Evolutionary conservation across 805 yeast species (phyloP), one percentile per base, ranked within the genome.

Genomic region (Candida nitratophila): DNA sequence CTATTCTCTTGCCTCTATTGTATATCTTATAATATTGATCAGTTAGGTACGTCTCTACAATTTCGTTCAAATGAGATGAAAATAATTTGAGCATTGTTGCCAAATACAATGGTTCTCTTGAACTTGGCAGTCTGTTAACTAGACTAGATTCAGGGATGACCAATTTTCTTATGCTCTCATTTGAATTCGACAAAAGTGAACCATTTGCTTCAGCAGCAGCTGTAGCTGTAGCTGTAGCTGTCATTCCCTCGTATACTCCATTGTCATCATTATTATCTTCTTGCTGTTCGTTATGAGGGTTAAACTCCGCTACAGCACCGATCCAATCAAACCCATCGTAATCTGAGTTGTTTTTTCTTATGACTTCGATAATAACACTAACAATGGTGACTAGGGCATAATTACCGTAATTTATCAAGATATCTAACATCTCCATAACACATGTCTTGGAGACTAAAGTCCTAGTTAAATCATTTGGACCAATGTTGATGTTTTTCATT

Each of bases 341-440:
- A 60, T 93, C 99, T 0, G 96, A 86, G 61, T 93, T 93, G 60
- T 91, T 91, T 60, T 91, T 91, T 56, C 99, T 76, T 43, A 93
- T 91, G 37, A 91, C 76, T 65, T 91, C 99, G 50, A 93, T 91
- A 27, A 93, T 77, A 35, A 93, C 87, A 9, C 96, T 89, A 26
- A 93, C 99, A 55, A 96, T 95, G 46, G 93, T 91, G 36, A 90
- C 86, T 49, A 93, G 73, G 0, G 96, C 95, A 44, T 64, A 62
- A 39, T 86, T 81, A 40, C 96, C 96, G 47, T 84, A 83, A 44
- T 68, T 60, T 46, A 91, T 76, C 77, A 93, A 86, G 31, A 87
- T 79, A 24, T 81, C 70, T 35, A 91, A 80, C 62, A 93, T 73
- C 49, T 74, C 75, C 43, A 74, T 66, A 50, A 89, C 73, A 47